Conservation (phyloP, 371 early-diverging fungal species). For the Conidiobolus incongruus region DNA sequence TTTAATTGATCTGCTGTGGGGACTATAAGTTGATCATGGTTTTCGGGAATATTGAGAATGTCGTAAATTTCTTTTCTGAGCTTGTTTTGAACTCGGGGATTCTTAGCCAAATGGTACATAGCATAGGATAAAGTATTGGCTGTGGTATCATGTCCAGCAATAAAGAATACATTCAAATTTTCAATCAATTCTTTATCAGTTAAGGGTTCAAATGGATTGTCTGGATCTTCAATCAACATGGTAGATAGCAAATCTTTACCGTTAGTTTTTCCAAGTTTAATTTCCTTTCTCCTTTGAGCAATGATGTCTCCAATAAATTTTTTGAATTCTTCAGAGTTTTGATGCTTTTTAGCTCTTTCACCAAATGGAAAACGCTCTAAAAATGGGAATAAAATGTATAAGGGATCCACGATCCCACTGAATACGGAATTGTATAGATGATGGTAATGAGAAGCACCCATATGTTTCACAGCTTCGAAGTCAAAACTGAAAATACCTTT, state of each 20-base stretch:
- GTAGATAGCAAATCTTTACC: background rate
- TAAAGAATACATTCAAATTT: background rate
- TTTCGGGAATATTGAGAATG: background rate
- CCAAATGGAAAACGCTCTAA: background rate
- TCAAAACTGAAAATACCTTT: conserved; percentile 1
- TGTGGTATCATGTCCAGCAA: conserved; percentile 3
- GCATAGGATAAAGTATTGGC: background rate
- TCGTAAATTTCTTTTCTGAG: background rate
- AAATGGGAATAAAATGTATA: background rate
- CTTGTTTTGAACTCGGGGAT: conserved; percentile 1
- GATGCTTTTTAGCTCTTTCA: background rate
- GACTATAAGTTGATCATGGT: background rate
- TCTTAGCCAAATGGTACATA: background rate
- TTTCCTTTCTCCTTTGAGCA: background rate
- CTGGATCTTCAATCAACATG: too few relatives aligned
- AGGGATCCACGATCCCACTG: background rate
- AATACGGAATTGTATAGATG: background rate
- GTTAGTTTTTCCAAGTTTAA: background rate
- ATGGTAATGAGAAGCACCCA: background rate
- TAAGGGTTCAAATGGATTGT: too few relatives aligned
- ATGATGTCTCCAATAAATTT: background rate
- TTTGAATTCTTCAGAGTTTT: background rate
- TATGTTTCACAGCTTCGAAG: background rate
- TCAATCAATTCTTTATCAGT: background rate
- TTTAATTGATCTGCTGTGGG: background rate